Evolutionary conservation across 805 yeast genomes (phyloP), one percentile per base, ranked within the genome.

Genomic region (Metschnikowia rubicola): DNA sequence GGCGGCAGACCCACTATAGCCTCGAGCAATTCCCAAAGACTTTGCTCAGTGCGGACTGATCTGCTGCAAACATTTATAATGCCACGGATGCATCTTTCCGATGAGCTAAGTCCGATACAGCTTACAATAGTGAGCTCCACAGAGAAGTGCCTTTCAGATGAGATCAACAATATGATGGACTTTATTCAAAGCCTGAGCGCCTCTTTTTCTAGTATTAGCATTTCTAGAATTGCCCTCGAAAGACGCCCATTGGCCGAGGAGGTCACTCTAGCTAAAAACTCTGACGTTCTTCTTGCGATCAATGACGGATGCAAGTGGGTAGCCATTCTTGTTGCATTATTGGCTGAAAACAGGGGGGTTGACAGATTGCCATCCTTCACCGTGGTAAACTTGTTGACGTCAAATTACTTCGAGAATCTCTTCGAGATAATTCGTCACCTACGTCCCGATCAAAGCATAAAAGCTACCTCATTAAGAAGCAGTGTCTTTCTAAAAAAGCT

Each of bases 381-480:
- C 11, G 60, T 72, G 9, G 63, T 72, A 37, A 72, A 72, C 48
- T 52, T 71, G 55, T 64, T 71, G 54, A 66, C 72, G 4, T 65
- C 64, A 33, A 71, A 72, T 53, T 72, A 70, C 53, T 72, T 72
- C 44, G 53, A 63, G 15, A 71, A 68, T 50, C 57, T 72, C 32
- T 64, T 70, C 48, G 74, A 70, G 9, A 57, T 72, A 35, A 65
- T 71, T 37, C 62, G 62, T 50, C 46, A 44, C 19, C 47, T 63
- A 13, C 60, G 58, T 30, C 77, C 77, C 0, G 61, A 59, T 44
- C 75, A 70, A 51, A 63, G 66, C 30, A 69, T 75, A 70, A 72
- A 71, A 46, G 57, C 73, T 4, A 53, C 71, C 3, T 63, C 72
- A 2, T 52, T 70, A 34, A 59, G 53, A 34, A 62, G 60, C 33